Percentiles rank a stretch among this genome's conserved stretches.
These are phyloP conservation scores for Ilyonectria robusta DNA, from an alignment of 2,329 filamentous ascomycete species.

Conservation along the genomic window DNA sequence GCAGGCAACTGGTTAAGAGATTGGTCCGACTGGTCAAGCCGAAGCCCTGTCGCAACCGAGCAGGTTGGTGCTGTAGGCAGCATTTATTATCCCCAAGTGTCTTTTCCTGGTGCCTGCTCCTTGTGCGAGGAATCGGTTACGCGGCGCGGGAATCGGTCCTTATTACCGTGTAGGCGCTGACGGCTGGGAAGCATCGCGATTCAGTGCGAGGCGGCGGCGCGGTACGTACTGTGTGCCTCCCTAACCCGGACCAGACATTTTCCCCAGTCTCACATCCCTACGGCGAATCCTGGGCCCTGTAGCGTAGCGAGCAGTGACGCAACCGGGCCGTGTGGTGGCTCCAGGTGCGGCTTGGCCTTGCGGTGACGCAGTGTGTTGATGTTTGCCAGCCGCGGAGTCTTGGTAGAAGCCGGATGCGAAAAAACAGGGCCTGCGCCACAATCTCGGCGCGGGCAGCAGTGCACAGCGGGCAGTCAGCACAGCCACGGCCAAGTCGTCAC, in stretches of 20 bases:
- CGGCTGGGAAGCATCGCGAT: conserved; percentile 12
- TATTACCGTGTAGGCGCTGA: neutral
- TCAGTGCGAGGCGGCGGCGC: conserved; percentile 4
- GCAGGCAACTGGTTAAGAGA: neutral
- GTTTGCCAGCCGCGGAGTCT: conserved; percentile 19
- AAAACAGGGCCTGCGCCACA: conserved; percentile 30
- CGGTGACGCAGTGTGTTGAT: conserved; percentile 27
- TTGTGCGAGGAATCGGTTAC: neutral
- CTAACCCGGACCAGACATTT: conserved; percentile 8
- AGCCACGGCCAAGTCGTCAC: conserved; percentile 53
- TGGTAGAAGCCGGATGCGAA: conserved; percentile 23
- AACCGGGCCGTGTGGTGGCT: conserved; percentile 1
- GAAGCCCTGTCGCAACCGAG: neutral
- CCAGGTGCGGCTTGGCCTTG: neutral
- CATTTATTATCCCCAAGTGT: neutral
- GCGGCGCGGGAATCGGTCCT: neutral
- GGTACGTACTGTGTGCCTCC: conserved; percentile 16
- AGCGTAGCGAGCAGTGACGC: conserved; percentile 21
- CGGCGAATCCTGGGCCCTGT: conserved; percentile 11
- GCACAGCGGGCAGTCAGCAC: conserved; percentile 29
- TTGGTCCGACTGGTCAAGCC: neutral
- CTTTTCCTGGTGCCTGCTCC: neutral
- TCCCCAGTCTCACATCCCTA: conserved; percentile 12
- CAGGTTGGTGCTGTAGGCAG: neutral
- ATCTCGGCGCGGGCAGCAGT: neutral